Conservation (phyloP, 1,284 basidiomycete species). For the Naganishia cerealis region DNA sequence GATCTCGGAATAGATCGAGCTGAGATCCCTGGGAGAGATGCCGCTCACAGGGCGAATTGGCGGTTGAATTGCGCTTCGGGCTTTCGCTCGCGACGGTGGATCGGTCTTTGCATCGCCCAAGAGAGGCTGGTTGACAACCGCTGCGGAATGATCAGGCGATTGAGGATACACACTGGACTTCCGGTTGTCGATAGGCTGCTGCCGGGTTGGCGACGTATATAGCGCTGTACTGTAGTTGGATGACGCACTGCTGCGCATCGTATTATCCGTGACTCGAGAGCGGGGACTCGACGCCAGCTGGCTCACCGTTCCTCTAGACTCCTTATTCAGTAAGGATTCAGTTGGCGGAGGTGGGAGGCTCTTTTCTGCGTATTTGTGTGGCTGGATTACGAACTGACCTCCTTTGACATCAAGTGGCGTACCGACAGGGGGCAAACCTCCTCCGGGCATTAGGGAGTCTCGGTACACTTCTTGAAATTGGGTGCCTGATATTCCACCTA, state of each 20-base stretch:
- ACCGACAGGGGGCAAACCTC: constrained; percentile 66
- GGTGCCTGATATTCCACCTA: constrained; percentile 64
- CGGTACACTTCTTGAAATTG: constrained; percentile 70
- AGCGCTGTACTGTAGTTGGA: not conserved
- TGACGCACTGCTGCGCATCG: constrained; percentile 10
- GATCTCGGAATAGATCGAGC: constrained; percentile 66
- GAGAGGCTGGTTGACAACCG: not conserved
- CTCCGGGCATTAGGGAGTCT: constrained; percentile 68
- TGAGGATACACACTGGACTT: constrained; percentile 6
- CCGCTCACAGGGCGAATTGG: constrained; percentile 71
- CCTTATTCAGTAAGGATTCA: constrained; percentile 13
- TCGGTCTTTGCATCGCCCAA: not conserved
- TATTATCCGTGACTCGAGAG: not conserved
- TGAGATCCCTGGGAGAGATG: constrained; percentile 64
- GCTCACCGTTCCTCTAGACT: constrained; percentile 16
- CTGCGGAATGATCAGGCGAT: not conserved
- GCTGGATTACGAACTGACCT: constrained; percentile 55
- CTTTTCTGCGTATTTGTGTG: constrained; percentile 37
- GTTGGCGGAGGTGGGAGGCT: constrained; percentile 39
- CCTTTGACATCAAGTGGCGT: constrained; percentile 62
- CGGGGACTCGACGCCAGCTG: not conserved
- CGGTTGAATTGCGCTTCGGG: constrained; percentile 55
- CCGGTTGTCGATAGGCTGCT: not conserved
- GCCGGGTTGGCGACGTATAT: not conserved
- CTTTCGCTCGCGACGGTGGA: not conserved